Conservation (phyloP, 176 grass and related monocot species). For the Zoysia pacifica region DNA sequence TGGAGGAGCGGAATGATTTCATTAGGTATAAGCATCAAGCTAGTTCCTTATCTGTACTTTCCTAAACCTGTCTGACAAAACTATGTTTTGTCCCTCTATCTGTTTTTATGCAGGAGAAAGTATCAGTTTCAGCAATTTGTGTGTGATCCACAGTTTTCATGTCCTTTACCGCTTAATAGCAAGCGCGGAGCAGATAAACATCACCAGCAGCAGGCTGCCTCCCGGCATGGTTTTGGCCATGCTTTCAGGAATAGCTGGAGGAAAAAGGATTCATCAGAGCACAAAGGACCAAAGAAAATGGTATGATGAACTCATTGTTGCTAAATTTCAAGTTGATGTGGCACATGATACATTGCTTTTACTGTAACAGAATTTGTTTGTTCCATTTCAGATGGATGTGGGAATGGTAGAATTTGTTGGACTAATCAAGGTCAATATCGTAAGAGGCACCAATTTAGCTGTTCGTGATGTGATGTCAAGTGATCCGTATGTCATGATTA, state of each 20-base stretch:
- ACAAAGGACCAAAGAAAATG: conserved; percentile 80
- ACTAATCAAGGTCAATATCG: conserved; percentile 84
- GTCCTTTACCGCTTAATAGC: conserved; percentile 36
- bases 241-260: conserved; percentile 87
- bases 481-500: conserved; percentile 95
- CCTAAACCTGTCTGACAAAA: not conserved
- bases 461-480: conserved; percentile 93
- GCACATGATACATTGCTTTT: not conserved
- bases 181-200: conserved; percentile 60
- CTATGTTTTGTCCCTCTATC: not conserved
- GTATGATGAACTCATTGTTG: conserved; percentile 3
- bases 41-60: not conserved
- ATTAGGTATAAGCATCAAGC: conserved; percentile 51
- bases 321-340: not conserved
- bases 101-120: conserved; percentile 70
- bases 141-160: conserved; percentile 57
- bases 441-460: conserved; percentile 80
- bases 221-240: conserved; percentile 55
- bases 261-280: conserved; percentile 65
- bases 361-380: not conserved
- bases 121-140: conserved; percentile 87
- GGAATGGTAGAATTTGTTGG: conserved; percentile 99
- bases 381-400: conserved; percentile 61
- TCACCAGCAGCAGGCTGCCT: conserved; percentile 48
- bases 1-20: conserved; percentile 74